These are phyloP conservation scores for Solanum habrochaites DNA, from an alignment of 257 asterid genomes.

Conservation along the genomic window DNA sequence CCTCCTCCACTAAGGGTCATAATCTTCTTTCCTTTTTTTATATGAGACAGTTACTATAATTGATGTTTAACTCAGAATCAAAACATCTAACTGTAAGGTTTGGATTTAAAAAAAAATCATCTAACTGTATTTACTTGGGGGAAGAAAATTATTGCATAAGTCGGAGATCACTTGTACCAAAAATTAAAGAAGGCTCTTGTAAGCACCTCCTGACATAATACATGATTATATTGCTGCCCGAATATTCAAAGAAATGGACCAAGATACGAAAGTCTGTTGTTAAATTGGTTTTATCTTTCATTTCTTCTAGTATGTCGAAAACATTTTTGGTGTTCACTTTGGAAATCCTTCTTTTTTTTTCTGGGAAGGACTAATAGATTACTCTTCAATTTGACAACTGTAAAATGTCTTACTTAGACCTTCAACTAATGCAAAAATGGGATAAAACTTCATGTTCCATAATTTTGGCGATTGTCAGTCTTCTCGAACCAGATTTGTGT, in stretches of 20 bases:
- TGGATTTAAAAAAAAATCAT: background rate
- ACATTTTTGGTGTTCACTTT: background rate
- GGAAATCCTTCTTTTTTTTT: background rate
- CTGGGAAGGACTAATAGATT: background rate
- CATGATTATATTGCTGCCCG: background rate
- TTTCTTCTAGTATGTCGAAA: background rate
- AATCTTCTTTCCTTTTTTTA: background rate
- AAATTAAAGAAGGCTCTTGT: background rate
- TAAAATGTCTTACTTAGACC: background rate
- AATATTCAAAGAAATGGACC: background rate
- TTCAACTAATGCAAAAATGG: background rate
- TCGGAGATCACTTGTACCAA: background rate
- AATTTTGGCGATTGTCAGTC: background rate
- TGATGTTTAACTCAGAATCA: background rate
- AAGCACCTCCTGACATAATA: background rate
- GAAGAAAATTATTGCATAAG: background rate
- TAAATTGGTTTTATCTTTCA: background rate
- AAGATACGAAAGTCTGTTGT: background rate
- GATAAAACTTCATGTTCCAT: background rate
- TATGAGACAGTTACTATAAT: background rate
- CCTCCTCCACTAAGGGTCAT: background rate
- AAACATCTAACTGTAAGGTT: background rate
- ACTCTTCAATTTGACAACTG: background rate
- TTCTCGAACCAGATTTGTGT: background rate
- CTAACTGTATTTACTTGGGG: background rate